phyloP scores from a whole-genome alignment of 495 filamentous ascomycete genomes.

The Ramalina intermedia region DNA sequence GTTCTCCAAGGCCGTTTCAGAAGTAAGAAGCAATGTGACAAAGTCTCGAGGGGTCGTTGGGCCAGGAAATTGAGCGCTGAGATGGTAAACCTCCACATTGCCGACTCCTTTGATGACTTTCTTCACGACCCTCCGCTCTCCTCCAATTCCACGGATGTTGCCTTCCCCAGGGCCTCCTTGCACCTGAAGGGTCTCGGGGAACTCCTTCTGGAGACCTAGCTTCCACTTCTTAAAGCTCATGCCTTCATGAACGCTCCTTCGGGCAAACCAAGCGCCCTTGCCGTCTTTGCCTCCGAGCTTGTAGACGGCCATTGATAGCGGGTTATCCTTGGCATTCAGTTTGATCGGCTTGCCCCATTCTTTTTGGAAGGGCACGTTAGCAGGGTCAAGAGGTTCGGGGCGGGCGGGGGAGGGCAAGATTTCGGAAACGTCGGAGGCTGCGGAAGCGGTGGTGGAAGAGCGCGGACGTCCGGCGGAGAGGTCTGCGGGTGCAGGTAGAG shows the following conservation, averaged over 20 bases:
- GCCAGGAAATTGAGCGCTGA: conserved; percentile 80
- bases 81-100: conserved; percentile 57
- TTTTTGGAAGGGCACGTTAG: conserved; percentile 43
- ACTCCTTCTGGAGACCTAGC: conserved; percentile 34
- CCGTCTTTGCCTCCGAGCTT: conserved; percentile 68
- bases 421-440: conserved; percentile 25
- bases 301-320: conserved; percentile 60
- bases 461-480: conserved; percentile 19
- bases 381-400: conserved; percentile 31
- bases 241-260: conserved; percentile 68
- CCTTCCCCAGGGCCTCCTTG: conserved; percentile 47
- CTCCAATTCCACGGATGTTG: conserved; percentile 70
- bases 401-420: conserved; percentile 39
- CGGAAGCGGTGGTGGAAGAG: conserved; percentile 24
- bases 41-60: conserved; percentile 83
- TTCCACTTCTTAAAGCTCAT: conserved; percentile 59
- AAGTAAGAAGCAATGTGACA: conserved; percentile 55
- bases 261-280: conserved; percentile 77
- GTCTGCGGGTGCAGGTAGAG: conserved; percentile 34
- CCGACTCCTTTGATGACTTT: conserved; percentile 38
- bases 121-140: conserved; percentile 54
- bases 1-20: conserved; percentile 21
- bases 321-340: conserved; percentile 54
- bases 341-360: conserved; percentile 81
- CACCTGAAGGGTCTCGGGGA: conserved; percentile 47